A percentile compares a stretch with the other conserved stretches of the same genome.
Conservation (phyloP, 371 early-diverging fungal genomes). For the Fennellomyces sp. region DNA sequence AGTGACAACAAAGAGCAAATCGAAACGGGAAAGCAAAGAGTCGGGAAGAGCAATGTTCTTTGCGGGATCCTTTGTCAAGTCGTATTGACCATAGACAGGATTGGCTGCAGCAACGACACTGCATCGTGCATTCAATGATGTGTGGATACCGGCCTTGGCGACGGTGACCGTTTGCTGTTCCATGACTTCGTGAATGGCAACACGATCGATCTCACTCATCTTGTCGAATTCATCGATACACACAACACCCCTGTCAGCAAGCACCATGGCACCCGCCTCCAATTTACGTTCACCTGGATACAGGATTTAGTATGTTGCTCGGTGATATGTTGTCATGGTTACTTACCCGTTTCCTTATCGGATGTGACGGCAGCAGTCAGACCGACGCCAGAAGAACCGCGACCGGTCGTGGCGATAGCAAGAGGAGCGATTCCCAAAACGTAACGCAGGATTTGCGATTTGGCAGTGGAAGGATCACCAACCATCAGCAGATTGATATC, state of each 20-base stretch:
- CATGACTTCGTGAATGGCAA: slow-evolving; percentile 99
- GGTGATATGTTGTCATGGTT: too few species aligned
- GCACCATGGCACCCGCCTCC: slow-evolving; percentile 99
- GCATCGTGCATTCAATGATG: slow-evolving; percentile 98
- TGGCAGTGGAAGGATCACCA: slow-evolving; percentile 98
- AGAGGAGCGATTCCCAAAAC: slow-evolving; percentile 90
- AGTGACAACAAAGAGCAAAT: slow-evolving; percentile 96
- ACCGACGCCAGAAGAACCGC: slow-evolving; percentile 98
- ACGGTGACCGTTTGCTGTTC: slow-evolving; percentile 99
- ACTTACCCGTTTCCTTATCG: slow-evolving; percentile 78
- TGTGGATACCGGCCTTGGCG: slow-evolving; percentile 98
- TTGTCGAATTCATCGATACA: slow-evolving; percentile 99
- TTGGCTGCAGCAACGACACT: slow-evolving; percentile 99
- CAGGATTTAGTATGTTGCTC: too few species aligned
- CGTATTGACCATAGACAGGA: slow-evolving; percentile 95
- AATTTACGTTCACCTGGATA: slow-evolving; percentile 78
- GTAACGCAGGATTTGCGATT: slow-evolving; percentile 93
- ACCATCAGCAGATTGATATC: slow-evolving; percentile 97
- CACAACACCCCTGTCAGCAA: slow-evolving; percentile 98
- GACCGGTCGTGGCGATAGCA: slow-evolving; percentile 95
- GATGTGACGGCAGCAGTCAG: slow-evolving; percentile 95
- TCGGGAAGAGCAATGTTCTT: slow-evolving; percentile 99
- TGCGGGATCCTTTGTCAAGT: slow-evolving; percentile 77
- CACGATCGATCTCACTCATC: slow-evolving; percentile 98
- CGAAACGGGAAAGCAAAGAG: slow-evolving; percentile 98